phyloP scores from a whole-genome alignment of 2,329 filamentous ascomycete genomes.

The Bimuria novae-zelandiae region DNA sequence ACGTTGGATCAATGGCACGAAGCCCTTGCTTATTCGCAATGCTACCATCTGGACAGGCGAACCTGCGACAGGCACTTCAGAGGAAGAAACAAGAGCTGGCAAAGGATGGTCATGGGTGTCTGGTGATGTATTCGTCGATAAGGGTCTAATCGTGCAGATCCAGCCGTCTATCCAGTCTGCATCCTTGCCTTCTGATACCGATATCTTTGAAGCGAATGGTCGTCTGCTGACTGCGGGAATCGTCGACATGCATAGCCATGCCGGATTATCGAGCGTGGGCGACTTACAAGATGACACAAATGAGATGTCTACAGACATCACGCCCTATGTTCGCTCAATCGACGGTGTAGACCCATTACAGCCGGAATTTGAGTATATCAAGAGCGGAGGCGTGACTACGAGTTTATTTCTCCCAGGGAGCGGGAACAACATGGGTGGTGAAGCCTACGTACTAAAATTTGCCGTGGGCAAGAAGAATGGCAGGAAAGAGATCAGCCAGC shows the following conservation, averaged over 20 bases:
- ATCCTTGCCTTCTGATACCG: conserved; percentile 53
- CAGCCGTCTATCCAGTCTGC: conserved; percentile 49
- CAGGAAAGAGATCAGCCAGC: conserved; percentile 65
- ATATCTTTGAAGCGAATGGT: conserved; percentile 63
- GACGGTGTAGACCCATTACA: conserved; percentile 68
- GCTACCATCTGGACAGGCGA: conserved; percentile 71
- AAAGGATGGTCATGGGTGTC: conserved; percentile 64
- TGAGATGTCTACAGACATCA: conserved; percentile 67
- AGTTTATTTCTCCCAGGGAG: conserved; percentile 69
- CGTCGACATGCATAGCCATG: conserved; percentile 74
- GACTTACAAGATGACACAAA: conserved; percentile 66
- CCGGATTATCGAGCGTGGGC: conserved; percentile 55
- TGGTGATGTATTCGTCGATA: conserved; percentile 65
- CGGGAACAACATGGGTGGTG: conserved; percentile 74
- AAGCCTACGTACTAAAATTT: conserved; percentile 72
- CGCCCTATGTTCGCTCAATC: conserved; percentile 69
- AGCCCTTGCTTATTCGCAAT: conserved; percentile 67
- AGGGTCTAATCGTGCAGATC: conserved; percentile 65
- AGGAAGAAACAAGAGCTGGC: conserved; percentile 60
- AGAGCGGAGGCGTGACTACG: conserved; percentile 73
- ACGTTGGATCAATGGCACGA: conserved; percentile 62
- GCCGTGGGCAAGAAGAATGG: conserved; percentile 65
- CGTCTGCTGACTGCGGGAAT: conserved; percentile 68
- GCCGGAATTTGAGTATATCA: conserved; percentile 69
- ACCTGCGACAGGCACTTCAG: conserved; percentile 57